These are phyloP conservation scores for Suillus variegatus DNA, from an alignment of 768 basidiomycete genomes.

Conservation along the genomic window DNA sequence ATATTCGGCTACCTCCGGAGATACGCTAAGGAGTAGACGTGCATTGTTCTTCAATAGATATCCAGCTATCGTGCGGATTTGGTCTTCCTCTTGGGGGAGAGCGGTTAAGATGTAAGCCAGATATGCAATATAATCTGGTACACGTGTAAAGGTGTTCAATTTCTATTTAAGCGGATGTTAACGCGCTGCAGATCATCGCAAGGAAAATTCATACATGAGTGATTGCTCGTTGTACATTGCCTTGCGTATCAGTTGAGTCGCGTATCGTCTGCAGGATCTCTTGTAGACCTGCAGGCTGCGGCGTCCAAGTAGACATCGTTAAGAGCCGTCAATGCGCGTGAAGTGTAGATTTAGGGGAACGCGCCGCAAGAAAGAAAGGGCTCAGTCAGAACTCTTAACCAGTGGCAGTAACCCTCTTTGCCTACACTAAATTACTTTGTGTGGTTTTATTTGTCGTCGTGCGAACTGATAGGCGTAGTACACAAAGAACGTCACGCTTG, in stretches of 20 bases:
- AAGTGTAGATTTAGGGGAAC: conserved; percentile 21
- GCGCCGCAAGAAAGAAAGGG: conserved; percentile 31
- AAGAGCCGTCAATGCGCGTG: conserved; percentile 31
- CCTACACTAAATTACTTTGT: conserved; percentile 32
- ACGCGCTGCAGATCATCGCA: conserved; percentile 19
- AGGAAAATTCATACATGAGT: conserved; percentile 62
- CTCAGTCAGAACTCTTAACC: conserved; percentile 3
- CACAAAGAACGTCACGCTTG: conserved; percentile 1
- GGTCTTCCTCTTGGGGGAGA: conserved; percentile 82
- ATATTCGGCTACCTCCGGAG: conserved; percentile 66
- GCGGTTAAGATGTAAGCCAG: conserved; percentile 89
- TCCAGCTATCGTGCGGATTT: conserved; percentile 93
- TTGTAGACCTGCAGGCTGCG: conserved; percentile 82
- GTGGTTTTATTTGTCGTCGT: conserved; percentile 30
- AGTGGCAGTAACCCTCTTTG: conserved; percentile 15
- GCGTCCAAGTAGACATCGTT: conserved; percentile 76
- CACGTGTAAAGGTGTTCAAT: conserved; percentile 83
- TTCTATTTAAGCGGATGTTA: conserved; percentile 50
- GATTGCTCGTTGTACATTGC: conserved; percentile 73
- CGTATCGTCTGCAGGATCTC: conserved; percentile 92
- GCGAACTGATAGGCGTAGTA: conserved; percentile 28
- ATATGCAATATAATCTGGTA: conserved; percentile 95
- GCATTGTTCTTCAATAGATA: conserved; percentile 97
- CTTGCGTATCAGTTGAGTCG: conserved; percentile 82
- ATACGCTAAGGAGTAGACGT: conserved; percentile 68